These are phyloP conservation scores for Taxawa tesnikishii DNA, from an alignment of 2,329 filamentous ascomycete species.

Conservation along the genomic window DNA sequence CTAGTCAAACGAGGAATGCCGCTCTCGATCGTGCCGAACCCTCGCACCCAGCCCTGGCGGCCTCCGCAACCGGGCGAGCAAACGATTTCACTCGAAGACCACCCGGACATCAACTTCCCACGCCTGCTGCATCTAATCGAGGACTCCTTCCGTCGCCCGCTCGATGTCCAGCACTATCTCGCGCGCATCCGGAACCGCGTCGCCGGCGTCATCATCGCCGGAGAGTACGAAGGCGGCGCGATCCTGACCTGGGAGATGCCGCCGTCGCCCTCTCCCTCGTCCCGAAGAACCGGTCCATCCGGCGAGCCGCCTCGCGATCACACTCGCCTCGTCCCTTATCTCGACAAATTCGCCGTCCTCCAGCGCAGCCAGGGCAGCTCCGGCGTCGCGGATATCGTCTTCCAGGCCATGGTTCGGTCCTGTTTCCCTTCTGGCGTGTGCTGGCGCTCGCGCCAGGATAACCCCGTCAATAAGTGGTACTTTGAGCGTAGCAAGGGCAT, in stretches of 20 bases:
- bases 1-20: slow-evolving; percentile 88
- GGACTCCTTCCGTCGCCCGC: slow-evolving; percentile 76
- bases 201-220: slow-evolving; percentile 86
- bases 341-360: slow-evolving; percentile 94
- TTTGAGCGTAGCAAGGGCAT: slow-evolving; percentile 81
- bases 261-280: slow-evolving; percentile 15
- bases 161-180: slow-evolving; percentile 77
- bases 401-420: slow-evolving; percentile 83
- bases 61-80: slow-evolving; percentile 46
- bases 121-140: slow-evolving; percentile 80
- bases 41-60: slow-evolving; percentile 52
- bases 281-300: too few relatives aligned
- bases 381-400: slow-evolving; percentile 89
- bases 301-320: too few relatives aligned
- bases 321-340: slow-evolving; percentile 69
- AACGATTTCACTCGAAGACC: slow-evolving; percentile 55
- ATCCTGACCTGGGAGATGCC: slow-evolving; percentile 91
- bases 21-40: slow-evolving; percentile 68
- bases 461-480: slow-evolving; percentile 99
- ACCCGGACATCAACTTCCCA: slow-evolving; percentile 70
- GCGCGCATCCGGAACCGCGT: slow-evolving; percentile 66
- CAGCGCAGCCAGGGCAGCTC: slow-evolving; percentile 71
- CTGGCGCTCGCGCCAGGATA: slow-evolving; percentile 81
- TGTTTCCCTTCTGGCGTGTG: slow-evolving; percentile 85
- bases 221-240: slow-evolving; percentile 91